A percentile compares a stretch with the other conserved stretches of the same genome.
Evolutionary conservation across 176 grass and related monocot species (phyloP).

Genomic region (Oryza officinalis): DNA sequence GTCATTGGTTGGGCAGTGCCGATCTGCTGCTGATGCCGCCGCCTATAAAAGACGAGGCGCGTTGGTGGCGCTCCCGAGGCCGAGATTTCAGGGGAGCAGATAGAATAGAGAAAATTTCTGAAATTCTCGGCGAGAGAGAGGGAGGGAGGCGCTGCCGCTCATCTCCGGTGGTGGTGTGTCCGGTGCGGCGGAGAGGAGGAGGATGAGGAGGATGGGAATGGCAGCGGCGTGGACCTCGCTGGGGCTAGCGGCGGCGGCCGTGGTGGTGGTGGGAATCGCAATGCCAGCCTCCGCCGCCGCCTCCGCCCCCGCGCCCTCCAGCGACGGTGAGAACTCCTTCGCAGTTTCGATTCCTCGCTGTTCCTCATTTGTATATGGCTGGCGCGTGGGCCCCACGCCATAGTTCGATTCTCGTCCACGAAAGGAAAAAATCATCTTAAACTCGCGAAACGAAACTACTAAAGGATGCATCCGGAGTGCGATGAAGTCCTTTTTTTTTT

Average conservation of each 20-base stretch:
- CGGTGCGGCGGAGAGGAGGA: neutral
- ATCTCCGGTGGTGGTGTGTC: neutral
- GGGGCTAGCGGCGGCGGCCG: slow-evolving; percentile 25
- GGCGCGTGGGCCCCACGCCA: neutral
- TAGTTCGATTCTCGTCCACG: neutral
- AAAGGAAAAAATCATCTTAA: neutral
- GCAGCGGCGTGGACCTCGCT: slow-evolving; percentile 20
- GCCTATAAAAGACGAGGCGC: neutral
- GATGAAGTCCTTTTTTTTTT: neutral
- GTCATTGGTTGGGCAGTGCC: neutral
- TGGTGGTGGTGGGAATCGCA: slow-evolving; percentile 36
- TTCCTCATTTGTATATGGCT: neutral
- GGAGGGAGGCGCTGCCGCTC: neutral
- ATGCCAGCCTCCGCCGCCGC: neutral
- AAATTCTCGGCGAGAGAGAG: neutral
- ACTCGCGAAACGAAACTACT: too few species aligned
- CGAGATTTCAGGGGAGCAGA: neutral
- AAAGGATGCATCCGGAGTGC: too few species aligned
- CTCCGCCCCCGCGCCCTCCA: neutral
- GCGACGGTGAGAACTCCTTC: slow-evolving; percentile 27
- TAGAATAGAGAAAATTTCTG: neutral
- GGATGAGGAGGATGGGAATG: neutral
- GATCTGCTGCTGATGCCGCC: neutral
- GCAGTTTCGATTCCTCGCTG: neutral
- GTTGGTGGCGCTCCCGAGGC: slow-evolving; percentile 21